phyloP scores from a whole-genome alignment of 345 rosid species.

The Salix udensis region DNA sequence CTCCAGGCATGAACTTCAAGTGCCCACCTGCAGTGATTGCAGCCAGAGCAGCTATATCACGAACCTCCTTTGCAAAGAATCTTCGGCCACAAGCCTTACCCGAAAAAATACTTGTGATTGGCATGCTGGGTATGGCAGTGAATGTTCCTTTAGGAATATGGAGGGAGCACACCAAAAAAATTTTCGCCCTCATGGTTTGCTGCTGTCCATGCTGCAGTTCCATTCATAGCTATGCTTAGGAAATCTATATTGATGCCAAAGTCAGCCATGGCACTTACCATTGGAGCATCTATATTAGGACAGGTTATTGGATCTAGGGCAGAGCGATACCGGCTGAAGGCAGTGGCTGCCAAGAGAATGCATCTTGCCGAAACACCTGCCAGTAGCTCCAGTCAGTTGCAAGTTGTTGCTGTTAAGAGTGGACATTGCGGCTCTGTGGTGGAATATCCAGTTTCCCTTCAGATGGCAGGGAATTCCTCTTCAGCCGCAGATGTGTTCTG shows the following conservation, averaged over 20 bases:
- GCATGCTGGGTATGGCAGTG: constrained; percentile 91
- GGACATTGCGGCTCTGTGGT: constrained; percentile 30
- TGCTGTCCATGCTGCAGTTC: constrained; percentile 94
- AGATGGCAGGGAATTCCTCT: constrained; percentile 29
- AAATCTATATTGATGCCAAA: constrained; percentile 91
- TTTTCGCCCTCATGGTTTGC: constrained; percentile 82
- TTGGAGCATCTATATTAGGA: constrained; percentile 81
- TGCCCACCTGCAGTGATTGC: constrained; percentile 83
- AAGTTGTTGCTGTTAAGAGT: constrained; percentile 21
- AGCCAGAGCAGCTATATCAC: constrained; percentile 86
- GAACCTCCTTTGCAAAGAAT: constrained; percentile 83
- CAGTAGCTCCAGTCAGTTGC: constrained; percentile 15
- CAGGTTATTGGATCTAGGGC: constrained; percentile 98
- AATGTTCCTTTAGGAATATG: constrained; percentile 90
- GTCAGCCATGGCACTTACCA: constrained; percentile 88
- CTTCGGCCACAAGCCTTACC: constrained; percentile 94
- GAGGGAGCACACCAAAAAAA: constrained; percentile 87
- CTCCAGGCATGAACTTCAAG: constrained; percentile 58
- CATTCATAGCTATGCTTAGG: constrained; percentile 87
- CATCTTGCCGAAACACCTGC: constrained; percentile 15
- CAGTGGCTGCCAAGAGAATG: constrained; percentile 40
- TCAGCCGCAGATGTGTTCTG: constrained; percentile 41
- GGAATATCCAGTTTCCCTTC: constrained; percentile 37
- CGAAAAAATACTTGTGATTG: constrained; percentile 69
- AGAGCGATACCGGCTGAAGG: constrained; percentile 70